phyloP scores from a whole-genome alignment of 345 rosid species.

The Hibiscus trionum region DNA sequence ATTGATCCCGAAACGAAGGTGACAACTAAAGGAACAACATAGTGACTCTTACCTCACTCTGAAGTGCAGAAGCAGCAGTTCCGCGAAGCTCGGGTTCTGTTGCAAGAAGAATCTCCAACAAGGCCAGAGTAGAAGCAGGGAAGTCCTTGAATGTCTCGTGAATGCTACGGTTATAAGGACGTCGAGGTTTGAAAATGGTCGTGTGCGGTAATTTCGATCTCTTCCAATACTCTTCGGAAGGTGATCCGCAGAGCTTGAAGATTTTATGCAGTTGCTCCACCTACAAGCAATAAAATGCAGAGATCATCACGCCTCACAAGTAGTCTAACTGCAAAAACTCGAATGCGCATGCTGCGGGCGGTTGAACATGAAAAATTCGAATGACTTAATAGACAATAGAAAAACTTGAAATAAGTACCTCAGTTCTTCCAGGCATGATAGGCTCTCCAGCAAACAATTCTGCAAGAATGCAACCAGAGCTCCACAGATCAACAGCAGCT shows the following conservation, averaged over 20 bases:
- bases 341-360: neutral
- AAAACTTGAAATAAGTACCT: slow-evolving; percentile 20
- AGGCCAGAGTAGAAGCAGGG: slow-evolving; percentile 44
- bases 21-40: too few species aligned
- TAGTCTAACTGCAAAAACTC: neutral
- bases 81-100: slow-evolving; percentile 50
- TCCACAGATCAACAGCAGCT: slow-evolving; percentile 58
- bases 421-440: slow-evolving; percentile 67
- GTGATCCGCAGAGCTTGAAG: slow-evolving; percentile 70
- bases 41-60: slow-evolving; percentile 36
- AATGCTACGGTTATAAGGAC: slow-evolving; percentile 45
- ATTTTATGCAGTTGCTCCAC: slow-evolving; percentile 69
- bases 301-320: neutral
- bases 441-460: slow-evolving; percentile 59
- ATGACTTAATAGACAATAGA: too few species aligned
- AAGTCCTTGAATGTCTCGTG: slow-evolving; percentile 46
- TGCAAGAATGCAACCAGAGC: slow-evolving; percentile 58
- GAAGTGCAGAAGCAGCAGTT: slow-evolving; percentile 42
- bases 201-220: slow-evolving; percentile 48
- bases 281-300: neutral
- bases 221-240: slow-evolving; percentile 66
- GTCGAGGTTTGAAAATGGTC: slow-evolving; percentile 56
- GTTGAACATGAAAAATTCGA: too few species aligned
- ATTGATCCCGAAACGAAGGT: neutral
- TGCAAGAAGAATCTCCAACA: slow-evolving; percentile 47